Conservation (phyloP, 1,284 basidiomycete genomes). For the Rhizopogon parksii region DNA sequence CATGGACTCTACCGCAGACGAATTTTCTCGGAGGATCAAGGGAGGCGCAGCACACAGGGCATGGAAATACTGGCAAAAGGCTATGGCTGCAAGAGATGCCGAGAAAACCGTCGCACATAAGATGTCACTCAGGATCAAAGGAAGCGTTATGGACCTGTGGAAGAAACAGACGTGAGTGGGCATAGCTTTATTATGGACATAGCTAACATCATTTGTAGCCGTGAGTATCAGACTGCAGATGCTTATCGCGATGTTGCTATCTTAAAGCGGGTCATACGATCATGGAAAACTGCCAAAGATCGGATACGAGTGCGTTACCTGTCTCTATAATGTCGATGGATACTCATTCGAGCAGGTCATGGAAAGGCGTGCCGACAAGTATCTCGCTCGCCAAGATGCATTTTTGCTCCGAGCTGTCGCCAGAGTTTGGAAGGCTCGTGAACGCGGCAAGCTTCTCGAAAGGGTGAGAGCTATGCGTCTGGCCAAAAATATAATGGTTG, state of each 20-base stretch:
- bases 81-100: conserved; percentile 34
- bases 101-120: conserved; percentile 39
- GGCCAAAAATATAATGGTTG: conserved; percentile 39
- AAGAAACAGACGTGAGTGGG: conserved; percentile 45
- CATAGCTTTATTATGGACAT: conserved; percentile 1
- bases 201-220: conserved; percentile 29
- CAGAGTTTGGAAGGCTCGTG: conserved; percentile 68
- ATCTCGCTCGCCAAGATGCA: conserved; percentile 54
- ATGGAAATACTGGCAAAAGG: conserved; percentile 54
- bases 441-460: conserved; percentile 56
- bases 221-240: conserved; percentile 37
- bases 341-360: conserved; percentile 31
- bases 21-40: conserved; percentile 33
- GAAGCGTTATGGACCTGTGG: conserved; percentile 46
- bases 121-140: conserved; percentile 41
- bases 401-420: conserved; percentile 57
- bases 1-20: conserved; percentile 43
- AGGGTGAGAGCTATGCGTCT: conserved; percentile 44
- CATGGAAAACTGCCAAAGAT: conserved; percentile 50
- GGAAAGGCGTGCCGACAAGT: conserved; percentile 50
- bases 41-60: conserved; percentile 31
- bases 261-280: conserved; percentile 38
- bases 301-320: conserved; percentile 42
- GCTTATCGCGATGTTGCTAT: conserved; percentile 37
- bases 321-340: background rate